phyloP scores from a whole-genome alignment of 176 grass and related monocot species.

The Sorghum bicolor region Sorghum_bicolor_NCBIv3 NC_012875.2:61146001-61146500 shows the following conservation, averaged over 20 bases:
- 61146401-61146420: not conserved
- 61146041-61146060: slow-evolving; percentile 22
- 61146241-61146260: no score
- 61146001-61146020: slow-evolving; percentile 45
- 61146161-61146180: slow-evolving; percentile 48
- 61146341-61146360: not conserved
- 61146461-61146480: not conserved
- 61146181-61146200: slow-evolving; percentile 43
- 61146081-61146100: slow-evolving; percentile 45
- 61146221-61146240: no score
- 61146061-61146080: slow-evolving; percentile 27
- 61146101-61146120: slow-evolving; percentile 45
- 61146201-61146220: not conserved
- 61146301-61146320: no score
- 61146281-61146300: no score
- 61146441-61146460: not conserved
- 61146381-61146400: not conserved
- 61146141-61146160: slow-evolving; percentile 51
- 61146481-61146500: not conserved
- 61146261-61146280: no score
- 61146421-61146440: not conserved
- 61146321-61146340: no score
- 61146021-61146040: slow-evolving; percentile 32
- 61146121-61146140: slow-evolving; percentile 45
- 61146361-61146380: not conserved